Base-by-base conservation (phyloP, 2,329 filamentous ascomycete species). In the Aciculosporium take region DNA sequence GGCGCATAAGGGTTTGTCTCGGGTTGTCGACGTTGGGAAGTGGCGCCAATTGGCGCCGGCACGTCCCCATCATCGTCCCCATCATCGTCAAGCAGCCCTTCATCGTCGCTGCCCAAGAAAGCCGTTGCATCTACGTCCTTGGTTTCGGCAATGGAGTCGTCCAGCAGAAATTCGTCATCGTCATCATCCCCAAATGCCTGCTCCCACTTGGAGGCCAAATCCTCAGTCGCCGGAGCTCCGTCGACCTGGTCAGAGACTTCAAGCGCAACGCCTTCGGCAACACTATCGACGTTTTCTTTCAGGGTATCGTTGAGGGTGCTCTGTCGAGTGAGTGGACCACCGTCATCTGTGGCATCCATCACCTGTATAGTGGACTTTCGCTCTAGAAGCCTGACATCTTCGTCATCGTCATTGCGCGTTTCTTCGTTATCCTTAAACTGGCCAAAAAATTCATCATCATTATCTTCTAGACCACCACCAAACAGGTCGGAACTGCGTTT, bases 71-170 rank as follows among this genome's bases (percentile, higher is more conserved):
- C 87, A 6, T 94, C 62, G 9, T 66, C 68, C 4, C 71, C 68
- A 43, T 88, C 87, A 6, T 94, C 80, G 8, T 50, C 48, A 2
- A 95, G 65, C 45, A 95, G 82, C 0, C 85, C 87, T 53, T 88
- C 83, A 48, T 84, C 84, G 56, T 94, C 88, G 49, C 88, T 88
- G 35, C 83, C 77, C 48, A 88, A 79, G 49, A 89, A 78, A 1
- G 71, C 69, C 21, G 74, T 65, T 1, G 77, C 70, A 49, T 84
- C 79, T 15, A 83, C 53, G 40, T 68, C 69, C 24, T 59, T 55
- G 8, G 45, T 49, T 27, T 64, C 64, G 21, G 57, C 55, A 2
- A 59, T 55, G 12, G 68, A 62, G 25, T 84, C 76, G 8, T 76
- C 74, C 3, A 78, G 58, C 10, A 84, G 66, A 32, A 79, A 71